A percentile compares a stretch with the other conserved stretches of the same genome.
Evolutionary conservation across 1,139 yeast species (phyloP).

Genomic region (Blastobotrys serpentis): DNA sequence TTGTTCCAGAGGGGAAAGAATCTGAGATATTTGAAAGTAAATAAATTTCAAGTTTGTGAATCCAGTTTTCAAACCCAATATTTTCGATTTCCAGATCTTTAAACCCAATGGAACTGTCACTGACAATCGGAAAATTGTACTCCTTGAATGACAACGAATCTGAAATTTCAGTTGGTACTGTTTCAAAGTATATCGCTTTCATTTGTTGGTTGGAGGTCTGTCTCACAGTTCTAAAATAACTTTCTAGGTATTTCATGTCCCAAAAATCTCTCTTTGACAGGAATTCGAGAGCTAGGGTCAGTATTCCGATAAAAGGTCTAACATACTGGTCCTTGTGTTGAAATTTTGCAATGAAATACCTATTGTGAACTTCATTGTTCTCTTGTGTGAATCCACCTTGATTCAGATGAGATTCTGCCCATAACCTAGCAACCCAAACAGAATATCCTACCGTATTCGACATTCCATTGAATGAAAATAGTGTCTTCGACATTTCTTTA

Average conservation of each 20-base stretch:
- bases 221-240: background rate
- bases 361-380: constrained; percentile 6
- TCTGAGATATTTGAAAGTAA: background rate
- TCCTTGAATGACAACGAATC: background rate
- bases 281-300: background rate
- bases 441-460: background rate
- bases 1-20: background rate
- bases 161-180: background rate
- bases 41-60: background rate
- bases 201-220: constrained; percentile 1
- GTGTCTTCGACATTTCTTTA: background rate
- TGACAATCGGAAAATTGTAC: background rate
- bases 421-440: constrained; percentile 13
- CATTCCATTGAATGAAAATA: background rate
- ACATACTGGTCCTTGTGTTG: background rate
- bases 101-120: background rate
- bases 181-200: background rate
- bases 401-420: constrained; percentile 5
- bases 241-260: constrained; percentile 14
- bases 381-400: background rate
- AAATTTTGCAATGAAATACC: constrained; percentile 2
- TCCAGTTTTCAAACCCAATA: constrained; percentile 1
- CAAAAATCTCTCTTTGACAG: constrained; percentile 9
- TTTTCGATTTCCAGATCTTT: background rate
- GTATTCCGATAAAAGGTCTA: constrained; percentile 14